Percentiles rank a stretch among this genome's conserved stretches.
Conservation (phyloP, 164 flowering plant genomes). For the Aristolochia fimbriata region DNA sequence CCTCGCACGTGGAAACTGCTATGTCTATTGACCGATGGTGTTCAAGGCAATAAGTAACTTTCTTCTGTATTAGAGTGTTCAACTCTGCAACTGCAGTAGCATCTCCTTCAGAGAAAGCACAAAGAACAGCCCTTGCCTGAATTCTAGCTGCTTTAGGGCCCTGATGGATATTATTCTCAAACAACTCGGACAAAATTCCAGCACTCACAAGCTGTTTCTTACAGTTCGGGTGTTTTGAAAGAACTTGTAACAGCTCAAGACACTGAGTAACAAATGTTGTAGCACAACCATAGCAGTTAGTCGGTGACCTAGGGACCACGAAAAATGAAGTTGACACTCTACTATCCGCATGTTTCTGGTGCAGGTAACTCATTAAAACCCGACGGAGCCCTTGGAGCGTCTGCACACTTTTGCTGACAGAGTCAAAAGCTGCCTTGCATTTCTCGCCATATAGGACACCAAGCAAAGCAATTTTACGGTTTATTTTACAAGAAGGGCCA, state of each 20-base stretch:
- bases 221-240: slow-evolving; percentile 67
- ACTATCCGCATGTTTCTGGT: slow-evolving; percentile 62
- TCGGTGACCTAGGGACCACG: slow-evolving; percentile 71
- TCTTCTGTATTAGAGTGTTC: slow-evolving; percentile 75
- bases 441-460: slow-evolving; percentile 99
- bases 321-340: slow-evolving; percentile 46
- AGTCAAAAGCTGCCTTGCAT: slow-evolving; percentile 99
- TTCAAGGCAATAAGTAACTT: slow-evolving; percentile 91
- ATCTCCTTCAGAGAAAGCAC: slow-evolving; percentile 94
- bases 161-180: slow-evolving; percentile 97
- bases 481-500: slow-evolving; percentile 94
- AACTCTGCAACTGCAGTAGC: slow-evolving; percentile 72
- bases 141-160: slow-evolving; percentile 88
- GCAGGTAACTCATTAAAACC: slow-evolving; percentile 84
- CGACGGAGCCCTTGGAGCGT: slow-evolving; percentile 97
- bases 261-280: slow-evolving; percentile 92
- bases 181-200: slow-evolving; percentile 85
- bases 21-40: slow-evolving; percentile 99
- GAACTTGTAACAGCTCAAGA: slow-evolving; percentile 76
- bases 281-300: slow-evolving; percentile 98
- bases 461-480: slow-evolving; percentile 97
- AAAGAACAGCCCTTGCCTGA: slow-evolving; percentile 91
- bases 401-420: slow-evolving; percentile 99
- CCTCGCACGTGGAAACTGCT: slow-evolving; percentile 85
- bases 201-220: slow-evolving; percentile 88